Conservation (phyloP, 2,329 filamentous ascomycete genomes). For the Ophiostoma pallidulum region DNA sequence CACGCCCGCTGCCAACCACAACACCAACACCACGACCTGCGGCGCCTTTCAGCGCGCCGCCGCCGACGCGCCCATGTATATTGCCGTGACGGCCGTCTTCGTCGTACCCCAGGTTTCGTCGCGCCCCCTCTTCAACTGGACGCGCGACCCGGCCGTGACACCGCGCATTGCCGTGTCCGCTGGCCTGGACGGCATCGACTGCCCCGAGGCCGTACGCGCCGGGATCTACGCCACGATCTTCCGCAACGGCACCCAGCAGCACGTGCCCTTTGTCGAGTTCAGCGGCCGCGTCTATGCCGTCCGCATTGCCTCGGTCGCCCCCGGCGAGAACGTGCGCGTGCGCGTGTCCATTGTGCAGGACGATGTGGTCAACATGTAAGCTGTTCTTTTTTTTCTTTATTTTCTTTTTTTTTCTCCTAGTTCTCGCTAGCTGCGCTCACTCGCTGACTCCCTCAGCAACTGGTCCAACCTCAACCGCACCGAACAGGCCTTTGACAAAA, state of each 20-base stretch:
- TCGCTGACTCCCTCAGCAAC: slow-evolving; percentile 2
- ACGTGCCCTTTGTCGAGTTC: slow-evolving; percentile 12
- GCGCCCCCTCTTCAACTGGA: slow-evolving; percentile 9
- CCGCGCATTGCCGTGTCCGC: slow-evolving; percentile 11
- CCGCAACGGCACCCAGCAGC: slow-evolving; percentile 8
- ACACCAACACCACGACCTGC: slow-evolving; percentile 9
- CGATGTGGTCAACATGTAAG: slow-evolving; percentile 8
- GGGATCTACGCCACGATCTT: slow-evolving; percentile 11
- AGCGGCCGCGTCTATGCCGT: slow-evolving; percentile 3
- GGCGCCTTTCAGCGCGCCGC: slow-evolving; percentile 7
- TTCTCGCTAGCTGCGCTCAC: neutral
- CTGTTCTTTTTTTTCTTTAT: neutral
- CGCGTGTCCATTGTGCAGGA: slow-evolving; percentile 5
- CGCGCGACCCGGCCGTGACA: slow-evolving; percentile 4
- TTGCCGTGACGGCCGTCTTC: slow-evolving; percentile 8
- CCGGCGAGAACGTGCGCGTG: slow-evolving; percentile 5
- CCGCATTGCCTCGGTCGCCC: slow-evolving; percentile 2
- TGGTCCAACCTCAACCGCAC: slow-evolving; percentile 13
- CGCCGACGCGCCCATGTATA: slow-evolving; percentile 5
- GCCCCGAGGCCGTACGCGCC: slow-evolving; percentile 8
- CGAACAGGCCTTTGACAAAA: slow-evolving; percentile 5
- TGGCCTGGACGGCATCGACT: slow-evolving; percentile 9
- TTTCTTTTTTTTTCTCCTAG: neutral
- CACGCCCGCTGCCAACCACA: neutral
- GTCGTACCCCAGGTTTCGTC: slow-evolving; percentile 3